Percentiles rank a stretch among this genome's conserved stretches.
phyloP scores from a whole-genome alignment of 1,284 basidiomycete species.

The Sanguinoderma infundibulare region DNA sequence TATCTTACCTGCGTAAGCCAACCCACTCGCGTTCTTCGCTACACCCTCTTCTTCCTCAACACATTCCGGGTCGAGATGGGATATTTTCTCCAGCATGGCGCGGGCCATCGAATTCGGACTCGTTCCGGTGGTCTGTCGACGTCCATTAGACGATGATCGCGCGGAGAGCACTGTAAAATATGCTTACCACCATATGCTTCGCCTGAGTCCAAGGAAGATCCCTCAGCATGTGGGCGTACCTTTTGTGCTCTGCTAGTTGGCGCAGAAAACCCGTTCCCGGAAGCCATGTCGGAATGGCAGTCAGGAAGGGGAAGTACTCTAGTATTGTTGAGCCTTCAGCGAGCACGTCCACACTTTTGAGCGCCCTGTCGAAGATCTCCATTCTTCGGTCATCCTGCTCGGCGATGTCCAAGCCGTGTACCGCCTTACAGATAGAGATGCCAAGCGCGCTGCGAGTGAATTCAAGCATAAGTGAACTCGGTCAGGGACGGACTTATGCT shows the following conservation, averaged over 20 bases:
- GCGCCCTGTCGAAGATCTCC: background rate
- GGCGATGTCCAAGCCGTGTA: slow-evolving; percentile 1
- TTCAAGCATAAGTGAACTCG: background rate
- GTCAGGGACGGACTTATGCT: background rate
- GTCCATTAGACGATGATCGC: no score
- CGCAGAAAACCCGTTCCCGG: slow-evolving; percentile 3
- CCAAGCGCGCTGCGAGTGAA: slow-evolving; percentile 2
- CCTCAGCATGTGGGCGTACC: background rate
- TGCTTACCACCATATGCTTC: slow-evolving; percentile 1
- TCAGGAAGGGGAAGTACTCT: slow-evolving; percentile 20
- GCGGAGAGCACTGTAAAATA: background rate
- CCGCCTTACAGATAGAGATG: background rate
- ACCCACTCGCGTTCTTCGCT: background rate
- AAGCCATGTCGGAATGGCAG: slow-evolving; percentile 4
- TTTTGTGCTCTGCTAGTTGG: background rate
- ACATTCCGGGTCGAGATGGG: background rate
- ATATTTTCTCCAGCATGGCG: background rate
- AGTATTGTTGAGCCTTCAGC: slow-evolving; percentile 3
- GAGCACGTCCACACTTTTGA: slow-evolving; percentile 3
- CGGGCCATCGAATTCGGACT: background rate
- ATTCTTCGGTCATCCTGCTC: slow-evolving; percentile 3
- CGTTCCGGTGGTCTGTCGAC: background rate
- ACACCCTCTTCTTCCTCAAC: slow-evolving; percentile 8
- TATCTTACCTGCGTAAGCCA: slow-evolving; percentile 4
- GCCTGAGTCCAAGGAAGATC: slow-evolving; percentile 4